These are phyloP conservation scores for Neofusicoccum parvum DNA, from an alignment of 2,329 filamentous ascomycete genomes.

Conservation along the genomic window DNA sequence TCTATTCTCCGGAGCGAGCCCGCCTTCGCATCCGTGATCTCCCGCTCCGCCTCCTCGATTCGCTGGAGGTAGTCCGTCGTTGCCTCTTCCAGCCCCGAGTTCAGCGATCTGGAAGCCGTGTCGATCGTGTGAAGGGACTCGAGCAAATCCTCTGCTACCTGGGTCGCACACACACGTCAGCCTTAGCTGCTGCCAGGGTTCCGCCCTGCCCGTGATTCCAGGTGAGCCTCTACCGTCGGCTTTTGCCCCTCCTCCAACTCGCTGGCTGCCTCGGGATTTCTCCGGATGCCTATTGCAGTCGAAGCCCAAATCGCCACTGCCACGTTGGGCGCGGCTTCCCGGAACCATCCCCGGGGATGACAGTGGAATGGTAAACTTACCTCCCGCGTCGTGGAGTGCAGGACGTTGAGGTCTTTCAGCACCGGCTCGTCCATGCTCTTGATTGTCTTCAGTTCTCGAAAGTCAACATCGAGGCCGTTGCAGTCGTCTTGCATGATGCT, in stretches of 20 bases:
- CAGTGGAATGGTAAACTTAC: background rate
- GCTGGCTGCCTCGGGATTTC: background rate
- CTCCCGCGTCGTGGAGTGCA: background rate
- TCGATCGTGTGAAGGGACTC: background rate
- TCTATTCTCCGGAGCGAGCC: background rate
- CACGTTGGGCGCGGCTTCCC: background rate
- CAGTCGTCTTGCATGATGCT: background rate
- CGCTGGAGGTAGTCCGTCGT: background rate
- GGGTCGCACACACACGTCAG: background rate
- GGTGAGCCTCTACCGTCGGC: background rate
- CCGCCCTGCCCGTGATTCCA: background rate
- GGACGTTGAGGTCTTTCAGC: background rate
- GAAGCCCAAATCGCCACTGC: background rate
- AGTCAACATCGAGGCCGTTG: background rate
- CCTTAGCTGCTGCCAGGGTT: background rate
- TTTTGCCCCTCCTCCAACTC: background rate
- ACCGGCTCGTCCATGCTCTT: background rate
- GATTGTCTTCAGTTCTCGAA: background rate
- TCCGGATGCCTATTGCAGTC: too few relatives aligned
- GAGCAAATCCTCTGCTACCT: background rate
- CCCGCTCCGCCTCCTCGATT: background rate
- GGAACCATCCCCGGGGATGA: too few relatives aligned
- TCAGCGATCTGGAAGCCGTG: background rate
- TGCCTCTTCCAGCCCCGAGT: background rate
- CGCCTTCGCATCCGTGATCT: background rate